Evolutionary conservation across 768 basidiomycete genomes (phyloP).

Genomic region (Trametes cubensis): DNA sequence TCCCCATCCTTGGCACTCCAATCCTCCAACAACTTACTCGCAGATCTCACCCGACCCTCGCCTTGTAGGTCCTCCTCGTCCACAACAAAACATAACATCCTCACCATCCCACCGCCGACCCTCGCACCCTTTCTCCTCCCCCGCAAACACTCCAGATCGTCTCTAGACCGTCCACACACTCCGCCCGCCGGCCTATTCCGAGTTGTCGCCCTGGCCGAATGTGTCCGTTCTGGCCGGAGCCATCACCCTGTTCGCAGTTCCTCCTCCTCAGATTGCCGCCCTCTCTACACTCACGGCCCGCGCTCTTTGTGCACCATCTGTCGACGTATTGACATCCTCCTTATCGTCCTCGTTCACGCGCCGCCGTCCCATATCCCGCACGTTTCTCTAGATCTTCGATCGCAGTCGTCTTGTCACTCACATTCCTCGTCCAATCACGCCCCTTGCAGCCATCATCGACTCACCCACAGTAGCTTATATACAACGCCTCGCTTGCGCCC

Average conservation of each 20-base stretch:
- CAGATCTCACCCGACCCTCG: not conserved
- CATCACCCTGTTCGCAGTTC: not conserved
- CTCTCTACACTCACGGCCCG: not conserved
- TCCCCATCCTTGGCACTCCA: not conserved
- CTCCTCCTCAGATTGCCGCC: not conserved
- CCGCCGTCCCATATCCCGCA: no score
- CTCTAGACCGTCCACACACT: not conserved
- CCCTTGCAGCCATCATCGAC: no score
- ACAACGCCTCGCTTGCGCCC: no score
- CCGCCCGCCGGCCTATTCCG: not conserved
- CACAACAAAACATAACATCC: not conserved
- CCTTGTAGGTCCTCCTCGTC: not conserved
- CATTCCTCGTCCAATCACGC: no score
- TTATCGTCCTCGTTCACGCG: not conserved
- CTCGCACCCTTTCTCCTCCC: no score
- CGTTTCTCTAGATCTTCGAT: no score
- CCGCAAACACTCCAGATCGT: not conserved
- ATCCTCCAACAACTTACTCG: not conserved
- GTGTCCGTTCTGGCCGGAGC: not conserved
- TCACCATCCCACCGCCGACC: no score
- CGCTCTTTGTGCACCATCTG: not conserved
- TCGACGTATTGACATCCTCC: not conserved
- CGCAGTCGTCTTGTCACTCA: no score
- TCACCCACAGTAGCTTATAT: no score
- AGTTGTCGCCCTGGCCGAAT: not conserved